These are phyloP conservation scores for Rutstroemia sydowiana DNA, from an alignment of 2,329 filamentous ascomycete genomes.

Conservation along the genomic window DNA sequence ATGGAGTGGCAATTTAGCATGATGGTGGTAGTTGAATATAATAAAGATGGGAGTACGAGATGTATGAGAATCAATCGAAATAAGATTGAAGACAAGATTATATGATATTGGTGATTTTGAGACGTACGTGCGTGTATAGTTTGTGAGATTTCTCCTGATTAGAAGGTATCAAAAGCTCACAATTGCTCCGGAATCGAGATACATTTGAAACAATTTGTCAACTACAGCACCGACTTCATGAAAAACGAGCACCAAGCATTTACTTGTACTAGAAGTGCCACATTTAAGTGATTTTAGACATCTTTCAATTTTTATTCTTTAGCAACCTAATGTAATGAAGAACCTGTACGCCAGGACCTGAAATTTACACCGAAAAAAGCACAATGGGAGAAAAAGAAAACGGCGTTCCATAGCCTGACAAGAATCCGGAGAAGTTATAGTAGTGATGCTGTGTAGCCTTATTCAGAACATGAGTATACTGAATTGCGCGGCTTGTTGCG, in stretches of 20 bases:
- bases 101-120: no score
- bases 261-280: background rate
- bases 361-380: constrained; percentile 25
- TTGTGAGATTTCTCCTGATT: no score
- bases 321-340: constrained; percentile 8
- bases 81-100: no score
- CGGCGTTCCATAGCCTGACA: constrained; percentile 23
- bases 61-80: no score
- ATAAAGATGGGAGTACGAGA: no score
- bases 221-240: no score
- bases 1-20: no score
- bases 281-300: constrained; percentile 3
- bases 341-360: constrained; percentile 25
- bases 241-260: background rate
- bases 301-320: constrained; percentile 8
- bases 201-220: no score
- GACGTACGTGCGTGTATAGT: no score
- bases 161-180: no score
- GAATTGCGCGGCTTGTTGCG: constrained; percentile 4
- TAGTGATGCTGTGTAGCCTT: background rate
- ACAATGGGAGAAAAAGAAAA: constrained; percentile 14
- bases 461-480: constrained; percentile 5
- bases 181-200: no score
- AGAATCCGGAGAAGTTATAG: constrained; percentile 9
- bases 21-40: no score